Evolutionary conservation across 2,329 filamentous ascomycete genomes (phyloP).

Genomic region (Xylaria hypoxylon): DNA sequence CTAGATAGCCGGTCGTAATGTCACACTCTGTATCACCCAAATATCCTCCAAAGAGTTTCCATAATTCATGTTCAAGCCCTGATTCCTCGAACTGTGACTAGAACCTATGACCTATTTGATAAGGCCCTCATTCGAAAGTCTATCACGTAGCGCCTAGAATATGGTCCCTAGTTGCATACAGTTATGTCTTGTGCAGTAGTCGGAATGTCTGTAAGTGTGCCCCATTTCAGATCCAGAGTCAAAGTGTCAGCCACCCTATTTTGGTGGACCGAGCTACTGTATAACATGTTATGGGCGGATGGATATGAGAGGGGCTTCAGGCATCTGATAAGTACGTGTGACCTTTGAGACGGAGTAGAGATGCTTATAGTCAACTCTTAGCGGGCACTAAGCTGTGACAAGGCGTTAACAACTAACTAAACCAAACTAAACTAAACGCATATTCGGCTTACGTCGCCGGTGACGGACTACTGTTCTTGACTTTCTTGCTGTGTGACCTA

Average conservation of each 20-base stretch:
- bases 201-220: neutral
- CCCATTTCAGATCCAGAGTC: neutral
- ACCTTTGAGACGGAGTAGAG: neutral
- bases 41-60: neutral
- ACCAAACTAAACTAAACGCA: too few relatives aligned
- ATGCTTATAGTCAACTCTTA: neutral
- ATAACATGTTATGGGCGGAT: neutral
- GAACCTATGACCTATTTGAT: neutral
- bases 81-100: neutral
- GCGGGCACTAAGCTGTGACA: too few relatives aligned
- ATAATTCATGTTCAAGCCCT: conserved; percentile 12
- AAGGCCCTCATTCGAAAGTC: neutral
- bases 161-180: neutral
- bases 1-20: conserved; percentile 31
- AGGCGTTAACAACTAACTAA: too few relatives aligned
- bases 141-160: neutral
- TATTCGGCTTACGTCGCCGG: too few relatives aligned
- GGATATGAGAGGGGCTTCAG: neutral
- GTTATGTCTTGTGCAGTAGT: neutral
- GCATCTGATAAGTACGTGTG: neutral
- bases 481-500: too few relatives aligned
- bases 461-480: too few relatives aligned
- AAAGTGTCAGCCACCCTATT: neutral
- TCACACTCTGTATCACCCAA: conserved; percentile 10
- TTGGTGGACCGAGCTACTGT: neutral